Percentiles rank a stretch among this genome's conserved stretches.
phyloP scores from a whole-genome alignment of 805 yeast genomes.

The Saccharomycopsis sp. region DNA sequence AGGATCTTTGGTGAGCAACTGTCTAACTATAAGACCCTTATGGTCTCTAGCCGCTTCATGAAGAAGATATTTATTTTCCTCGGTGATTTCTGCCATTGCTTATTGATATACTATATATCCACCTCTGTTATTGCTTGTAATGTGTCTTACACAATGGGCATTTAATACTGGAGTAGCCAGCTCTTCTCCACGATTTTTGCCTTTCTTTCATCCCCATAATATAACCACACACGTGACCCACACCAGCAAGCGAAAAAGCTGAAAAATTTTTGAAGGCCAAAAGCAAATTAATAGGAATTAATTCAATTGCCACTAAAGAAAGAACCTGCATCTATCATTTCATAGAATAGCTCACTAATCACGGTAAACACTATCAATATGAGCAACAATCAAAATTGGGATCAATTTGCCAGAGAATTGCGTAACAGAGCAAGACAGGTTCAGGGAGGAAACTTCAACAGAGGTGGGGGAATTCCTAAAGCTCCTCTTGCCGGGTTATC shows the following conservation, averaged over 20 bases:
- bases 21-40: slow-evolving; percentile 44
- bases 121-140: not conserved
- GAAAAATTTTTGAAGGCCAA: not conserved
- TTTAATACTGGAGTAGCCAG: too few species aligned
- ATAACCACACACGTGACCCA: not conserved
- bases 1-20: slow-evolving; percentile 45
- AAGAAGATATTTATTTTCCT: slow-evolving; percentile 26
- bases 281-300: too few species aligned
- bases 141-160: not conserved
- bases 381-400: slow-evolving; percentile 29
- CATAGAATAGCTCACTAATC: too few species aligned
- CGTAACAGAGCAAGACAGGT: slow-evolving; percentile 31
- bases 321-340: too few species aligned
- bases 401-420: slow-evolving; percentile 33
- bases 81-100: not conserved
- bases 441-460: slow-evolving; percentile 19
- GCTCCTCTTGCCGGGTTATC: slow-evolving; percentile 59
- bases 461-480: slow-evolving; percentile 20
- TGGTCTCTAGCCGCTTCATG: slow-evolving; percentile 67
- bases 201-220: not conserved
- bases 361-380: slow-evolving; percentile 10
- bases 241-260: not conserved
- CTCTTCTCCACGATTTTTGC: not conserved
- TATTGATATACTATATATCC: not conserved
- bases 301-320: too few species aligned